Evolutionary conservation across 805 yeast species (phyloP).

Genomic region (Komagataella kurtzmanii): DNA sequence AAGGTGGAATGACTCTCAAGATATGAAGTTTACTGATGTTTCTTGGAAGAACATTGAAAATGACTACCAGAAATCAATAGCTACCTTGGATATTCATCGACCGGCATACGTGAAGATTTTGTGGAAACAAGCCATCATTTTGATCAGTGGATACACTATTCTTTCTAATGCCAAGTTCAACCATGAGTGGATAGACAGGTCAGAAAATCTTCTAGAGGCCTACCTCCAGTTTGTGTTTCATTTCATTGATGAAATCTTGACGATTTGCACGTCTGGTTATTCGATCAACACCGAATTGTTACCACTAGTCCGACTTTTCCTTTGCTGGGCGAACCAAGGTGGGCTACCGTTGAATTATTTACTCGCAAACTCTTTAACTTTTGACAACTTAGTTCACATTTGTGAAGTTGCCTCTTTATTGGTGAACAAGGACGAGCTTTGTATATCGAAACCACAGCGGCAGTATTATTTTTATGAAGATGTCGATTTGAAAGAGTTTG

Average conservation of each 20-base stretch:
- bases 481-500: constrained; percentile 45
- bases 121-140: constrained; percentile 21
- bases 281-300: constrained; percentile 6
- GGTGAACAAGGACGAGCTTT: background rate
- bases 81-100: constrained; percentile 16
- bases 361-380: background rate
- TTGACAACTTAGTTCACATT: background rate
- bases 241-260: constrained; percentile 21
- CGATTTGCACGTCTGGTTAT: constrained; percentile 11
- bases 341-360: constrained; percentile 22
- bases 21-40: constrained; percentile 17
- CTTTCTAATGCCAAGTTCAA: constrained; percentile 12
- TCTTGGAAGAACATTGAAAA: constrained; percentile 15
- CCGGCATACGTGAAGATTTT: constrained; percentile 19
- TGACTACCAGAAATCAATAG: constrained; percentile 16
- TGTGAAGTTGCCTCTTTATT: constrained; percentile 3
- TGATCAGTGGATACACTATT: constrained; percentile 23
- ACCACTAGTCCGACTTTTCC: constrained; percentile 32
- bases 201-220: constrained; percentile 11
- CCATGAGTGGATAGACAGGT: constrained; percentile 8
- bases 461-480: constrained; percentile 50
- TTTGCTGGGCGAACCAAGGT: constrained; percentile 45
- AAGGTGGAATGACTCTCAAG: constrained; percentile 14
- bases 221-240: constrained; percentile 27
- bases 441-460: constrained; percentile 26